Conservation (phyloP, 306 rosid species). For the Cucumis sativus region DNA sequence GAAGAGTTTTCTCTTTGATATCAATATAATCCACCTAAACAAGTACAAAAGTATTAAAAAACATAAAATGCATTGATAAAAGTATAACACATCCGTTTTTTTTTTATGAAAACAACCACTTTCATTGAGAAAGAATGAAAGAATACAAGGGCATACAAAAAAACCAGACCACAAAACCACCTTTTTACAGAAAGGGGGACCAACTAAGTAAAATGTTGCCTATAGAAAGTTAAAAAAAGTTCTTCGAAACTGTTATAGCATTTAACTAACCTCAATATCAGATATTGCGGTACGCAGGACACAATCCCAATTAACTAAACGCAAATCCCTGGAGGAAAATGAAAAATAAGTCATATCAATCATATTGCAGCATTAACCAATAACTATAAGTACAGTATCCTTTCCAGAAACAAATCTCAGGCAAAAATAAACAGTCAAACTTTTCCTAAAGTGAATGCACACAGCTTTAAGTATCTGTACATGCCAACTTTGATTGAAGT, state of each 20-base stretch:
- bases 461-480: background rate
- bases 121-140: too few relatives aligned
- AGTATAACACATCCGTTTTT: background rate
- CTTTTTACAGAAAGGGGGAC: too few relatives aligned
- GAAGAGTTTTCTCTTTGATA: conserved; percentile 55
- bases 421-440: background rate
- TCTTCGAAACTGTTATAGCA: background rate
- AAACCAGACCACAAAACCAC: too few relatives aligned
- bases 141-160: too few relatives aligned
- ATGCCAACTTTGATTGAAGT: background rate
- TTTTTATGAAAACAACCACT: too few relatives aligned
- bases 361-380: background rate
- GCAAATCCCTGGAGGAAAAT: conserved; percentile 55
- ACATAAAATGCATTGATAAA: background rate
- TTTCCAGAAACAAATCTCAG: background rate
- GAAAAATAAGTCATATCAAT: conserved; percentile 1
- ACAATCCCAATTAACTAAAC: conserved; percentile 93
- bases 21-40: conserved; percentile 83
- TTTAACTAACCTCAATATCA: conserved; percentile 67
- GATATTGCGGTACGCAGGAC: conserved; percentile 84
- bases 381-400: background rate
- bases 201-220: too few relatives aligned
- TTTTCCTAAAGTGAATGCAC: background rate
- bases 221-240: too few relatives aligned
- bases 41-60: conserved; percentile 10